These are phyloP conservation scores for Amphibolis antarctica DNA, from an alignment of 106 monocot species.

Conservation along the genomic window DNA sequence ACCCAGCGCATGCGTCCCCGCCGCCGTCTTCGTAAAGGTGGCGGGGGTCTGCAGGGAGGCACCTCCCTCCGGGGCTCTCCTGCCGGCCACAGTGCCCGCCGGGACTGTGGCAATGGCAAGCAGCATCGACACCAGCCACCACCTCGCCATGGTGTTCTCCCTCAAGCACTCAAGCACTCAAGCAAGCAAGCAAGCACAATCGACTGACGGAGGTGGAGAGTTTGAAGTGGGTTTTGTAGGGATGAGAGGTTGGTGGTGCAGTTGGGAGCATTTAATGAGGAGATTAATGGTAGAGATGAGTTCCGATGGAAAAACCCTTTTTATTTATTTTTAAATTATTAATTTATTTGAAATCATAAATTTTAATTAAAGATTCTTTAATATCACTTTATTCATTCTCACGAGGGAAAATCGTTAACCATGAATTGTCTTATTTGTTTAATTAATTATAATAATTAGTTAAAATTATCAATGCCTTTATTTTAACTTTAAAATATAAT, in stretches of 20 bases:
- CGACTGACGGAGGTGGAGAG: background rate
- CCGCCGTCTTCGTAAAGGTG: background rate
- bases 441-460: no score
- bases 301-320: no score
- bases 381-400: no score
- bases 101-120: background rate
- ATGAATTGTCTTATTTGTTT: no score
- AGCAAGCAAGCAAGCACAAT: background rate
- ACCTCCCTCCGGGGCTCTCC: background rate
- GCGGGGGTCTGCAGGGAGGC: background rate
- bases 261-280: background rate
- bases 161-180: background rate
- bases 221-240: background rate
- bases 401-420: no score
- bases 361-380: no score
- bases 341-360: no score
- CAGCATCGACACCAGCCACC: background rate
- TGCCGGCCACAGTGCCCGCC: background rate
- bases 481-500: no score
- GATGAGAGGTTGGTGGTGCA: slow-evolving; percentile 1
- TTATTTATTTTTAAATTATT: no score
- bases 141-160: background rate
- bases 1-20: no score
- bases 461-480: no score
- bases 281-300: no score